These are phyloP conservation scores for Lupinus albus DNA, from an alignment of 306 rosid species.

Conservation along the genomic window DNA sequence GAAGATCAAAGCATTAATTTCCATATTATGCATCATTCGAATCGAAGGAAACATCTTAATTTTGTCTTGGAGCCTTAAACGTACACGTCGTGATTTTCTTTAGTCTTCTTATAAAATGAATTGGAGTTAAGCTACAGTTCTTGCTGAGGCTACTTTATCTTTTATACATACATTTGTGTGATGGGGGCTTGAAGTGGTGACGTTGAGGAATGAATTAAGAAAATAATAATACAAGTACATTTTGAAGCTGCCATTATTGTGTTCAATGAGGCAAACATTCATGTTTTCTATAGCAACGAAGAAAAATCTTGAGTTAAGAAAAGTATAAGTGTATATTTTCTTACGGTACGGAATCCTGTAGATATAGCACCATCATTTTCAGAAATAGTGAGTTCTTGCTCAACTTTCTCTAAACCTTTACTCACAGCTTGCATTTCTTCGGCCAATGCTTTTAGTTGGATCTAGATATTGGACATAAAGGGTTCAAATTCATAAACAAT, in stretches of 20 bases:
- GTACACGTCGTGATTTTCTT: conserved; percentile 7
- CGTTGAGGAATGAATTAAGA: background rate
- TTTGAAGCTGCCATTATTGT: conserved; percentile 15
- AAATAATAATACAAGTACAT: background rate
- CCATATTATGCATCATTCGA: background rate
- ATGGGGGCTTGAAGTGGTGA: background rate
- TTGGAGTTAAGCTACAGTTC: conserved; percentile 13
- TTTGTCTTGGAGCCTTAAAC: background rate
- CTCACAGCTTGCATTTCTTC: conserved; percentile 99
- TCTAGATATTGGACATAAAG: conserved; percentile 53
- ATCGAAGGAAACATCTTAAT: background rate
- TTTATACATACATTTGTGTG: background rate
- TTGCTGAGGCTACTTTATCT: background rate
- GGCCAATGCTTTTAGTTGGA: conserved; percentile 94
- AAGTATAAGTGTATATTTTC: conserved; percentile 19
- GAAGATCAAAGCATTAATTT: conserved; percentile 16
- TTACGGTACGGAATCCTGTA: conserved; percentile 79
- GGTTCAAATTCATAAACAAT: too few relatives aligned
- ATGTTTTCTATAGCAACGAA: background rate
- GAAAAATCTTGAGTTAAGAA: background rate
- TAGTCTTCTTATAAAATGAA: background rate
- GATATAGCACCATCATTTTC: conserved; percentile 87
- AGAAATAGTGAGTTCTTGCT: conserved; percentile 88
- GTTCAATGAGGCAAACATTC: conserved; percentile 18
- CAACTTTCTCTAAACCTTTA: conserved; percentile 97